Percentiles rank a stretch among this genome's conserved stretches.
These are phyloP conservation scores for Peniophora sp. DNA, from an alignment of 1,284 basidiomycete species.

Conservation along the genomic window DNA sequence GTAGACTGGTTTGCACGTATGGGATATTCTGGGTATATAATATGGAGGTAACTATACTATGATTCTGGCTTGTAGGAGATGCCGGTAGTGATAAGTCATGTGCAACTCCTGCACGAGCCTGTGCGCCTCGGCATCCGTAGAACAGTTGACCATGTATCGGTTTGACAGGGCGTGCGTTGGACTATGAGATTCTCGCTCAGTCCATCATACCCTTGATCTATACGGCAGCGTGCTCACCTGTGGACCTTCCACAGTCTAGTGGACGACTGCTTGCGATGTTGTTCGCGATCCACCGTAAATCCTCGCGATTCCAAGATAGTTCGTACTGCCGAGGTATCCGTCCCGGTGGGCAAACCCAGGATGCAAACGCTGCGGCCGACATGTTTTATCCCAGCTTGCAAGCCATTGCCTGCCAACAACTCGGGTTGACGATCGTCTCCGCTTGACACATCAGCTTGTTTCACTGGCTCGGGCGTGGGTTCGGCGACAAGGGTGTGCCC, in stretches of 20 bases:
- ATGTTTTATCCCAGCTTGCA: slow-evolving; percentile 36
- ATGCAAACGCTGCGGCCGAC: slow-evolving; percentile 47
- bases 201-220: too few species aligned
- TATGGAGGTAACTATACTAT: slow-evolving; percentile 27
- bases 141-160: slow-evolving; percentile 12
- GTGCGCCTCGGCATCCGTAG: slow-evolving; percentile 58
- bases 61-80: slow-evolving; percentile 47
- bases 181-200: too few species aligned
- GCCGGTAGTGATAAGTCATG: slow-evolving; percentile 42
- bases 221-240: too few species aligned
- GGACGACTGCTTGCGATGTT: too few species aligned
- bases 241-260: too few species aligned
- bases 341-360: slow-evolving; percentile 50
- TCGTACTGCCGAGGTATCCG: slow-evolving; percentile 27
- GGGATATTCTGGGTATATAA: too few species aligned
- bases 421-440: too few species aligned
- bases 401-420: slow-evolving; percentile 43
- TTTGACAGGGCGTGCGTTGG: too few species aligned
- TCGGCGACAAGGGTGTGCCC: slow-evolving; percentile 27
- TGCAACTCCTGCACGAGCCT: slow-evolving; percentile 56
- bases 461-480: slow-evolving; percentile 4
- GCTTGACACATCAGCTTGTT: too few species aligned
- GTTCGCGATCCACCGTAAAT: too few species aligned
- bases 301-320: slow-evolving; percentile 22
- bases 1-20: too few species aligned